Conservation (phyloP, 805 yeast species). For the Saccharomyces eubayanus region DNA sequence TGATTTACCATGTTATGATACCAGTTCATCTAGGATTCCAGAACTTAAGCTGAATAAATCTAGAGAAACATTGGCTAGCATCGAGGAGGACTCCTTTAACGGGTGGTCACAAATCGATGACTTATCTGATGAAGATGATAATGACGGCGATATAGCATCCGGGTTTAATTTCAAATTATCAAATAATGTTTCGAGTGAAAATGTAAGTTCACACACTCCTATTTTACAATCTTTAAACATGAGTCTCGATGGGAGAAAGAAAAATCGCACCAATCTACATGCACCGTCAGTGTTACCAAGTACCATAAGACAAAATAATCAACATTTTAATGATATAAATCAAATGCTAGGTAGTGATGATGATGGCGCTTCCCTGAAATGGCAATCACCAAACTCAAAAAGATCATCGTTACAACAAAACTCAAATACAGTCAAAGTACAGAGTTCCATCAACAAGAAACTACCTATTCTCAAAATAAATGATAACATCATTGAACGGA, state of each 20-base stretch:
- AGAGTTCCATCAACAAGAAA: background rate
- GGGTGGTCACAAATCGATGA: background rate
- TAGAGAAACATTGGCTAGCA: constrained; percentile 8
- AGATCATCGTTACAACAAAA: too few species aligned
- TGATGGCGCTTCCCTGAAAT: constrained; percentile 1
- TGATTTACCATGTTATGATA: background rate
- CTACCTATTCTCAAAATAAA: background rate
- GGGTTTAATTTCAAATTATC: constrained; percentile 3
- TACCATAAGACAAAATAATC: constrained; percentile 21
- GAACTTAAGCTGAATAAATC: constrained; percentile 8
- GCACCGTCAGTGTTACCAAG: constrained; percentile 15
- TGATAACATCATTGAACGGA: background rate
- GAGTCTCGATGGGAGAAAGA: background rate
- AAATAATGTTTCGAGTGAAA: background rate
- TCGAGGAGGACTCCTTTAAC: background rate
- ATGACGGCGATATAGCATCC: constrained; percentile 13
- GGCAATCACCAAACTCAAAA: background rate
- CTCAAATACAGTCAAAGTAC: too few species aligned
- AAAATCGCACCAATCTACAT: background rate
- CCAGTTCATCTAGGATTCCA: constrained; percentile 2
- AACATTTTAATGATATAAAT: constrained; percentile 20
- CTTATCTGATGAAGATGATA: constrained; percentile 1
- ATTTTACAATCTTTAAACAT: constrained; percentile 1
- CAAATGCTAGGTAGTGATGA: constrained; percentile 11
- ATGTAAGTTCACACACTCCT: background rate